Percentiles rank a stretch among this genome's conserved stretches.
phyloP scores from a whole-genome alignment of 2,329 filamentous ascomycete genomes.

The Thielaviopsis cerberus region DNA sequence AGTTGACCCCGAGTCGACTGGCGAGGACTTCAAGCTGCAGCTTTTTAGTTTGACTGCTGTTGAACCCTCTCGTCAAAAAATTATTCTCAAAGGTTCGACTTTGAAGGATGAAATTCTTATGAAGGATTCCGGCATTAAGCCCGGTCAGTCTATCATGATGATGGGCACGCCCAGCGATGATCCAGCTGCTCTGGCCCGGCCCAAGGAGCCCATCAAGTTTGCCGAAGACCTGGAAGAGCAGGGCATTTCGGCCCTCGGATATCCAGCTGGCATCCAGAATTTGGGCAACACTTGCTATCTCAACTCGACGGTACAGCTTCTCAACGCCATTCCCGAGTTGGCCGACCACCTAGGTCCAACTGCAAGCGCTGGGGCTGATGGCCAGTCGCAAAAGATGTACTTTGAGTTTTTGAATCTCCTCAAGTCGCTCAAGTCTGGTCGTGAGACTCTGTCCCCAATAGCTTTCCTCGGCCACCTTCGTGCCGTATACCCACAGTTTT shows the following conservation, averaged over 20 bases:
- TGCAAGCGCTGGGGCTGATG: slow-evolving; percentile 38
- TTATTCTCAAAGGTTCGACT: slow-evolving; percentile 81
- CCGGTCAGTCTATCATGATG: slow-evolving; percentile 82
- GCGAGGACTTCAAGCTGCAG: slow-evolving; percentile 89
- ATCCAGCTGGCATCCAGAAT: slow-evolving; percentile 74
- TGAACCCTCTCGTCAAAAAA: slow-evolving; percentile 90
- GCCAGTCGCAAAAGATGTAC: slow-evolving; percentile 5
- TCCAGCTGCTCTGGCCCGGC: slow-evolving; percentile 41
- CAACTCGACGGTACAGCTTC: slow-evolving; percentile 87
- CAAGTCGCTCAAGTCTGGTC: slow-evolving; percentile 63
- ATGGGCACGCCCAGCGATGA: slow-evolving; percentile 71
- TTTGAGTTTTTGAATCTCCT: slow-evolving; percentile 32
- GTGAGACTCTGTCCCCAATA: slow-evolving; percentile 60
- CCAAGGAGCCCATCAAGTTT: slow-evolving; percentile 70
- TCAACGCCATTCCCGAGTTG: slow-evolving; percentile 77
- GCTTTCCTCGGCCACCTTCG: slow-evolving; percentile 69
- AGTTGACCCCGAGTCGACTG: slow-evolving; percentile 63
- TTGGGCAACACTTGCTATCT: slow-evolving; percentile 97
- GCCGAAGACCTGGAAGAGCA: slow-evolving; percentile 96
- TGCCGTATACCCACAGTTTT: slow-evolving; percentile 73
- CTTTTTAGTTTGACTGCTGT: slow-evolving; percentile 89
- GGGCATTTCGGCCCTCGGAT: slow-evolving; percentile 67
- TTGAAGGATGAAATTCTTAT: slow-evolving; percentile 90
- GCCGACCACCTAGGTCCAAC: slow-evolving; percentile 51
- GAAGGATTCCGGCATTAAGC: slow-evolving; percentile 65